Evolutionary conservation across 139 green algal genomes (phyloP), one percentile per base, ranked within the genome.

Genomic region (Ostreobium quekettii): DNA sequence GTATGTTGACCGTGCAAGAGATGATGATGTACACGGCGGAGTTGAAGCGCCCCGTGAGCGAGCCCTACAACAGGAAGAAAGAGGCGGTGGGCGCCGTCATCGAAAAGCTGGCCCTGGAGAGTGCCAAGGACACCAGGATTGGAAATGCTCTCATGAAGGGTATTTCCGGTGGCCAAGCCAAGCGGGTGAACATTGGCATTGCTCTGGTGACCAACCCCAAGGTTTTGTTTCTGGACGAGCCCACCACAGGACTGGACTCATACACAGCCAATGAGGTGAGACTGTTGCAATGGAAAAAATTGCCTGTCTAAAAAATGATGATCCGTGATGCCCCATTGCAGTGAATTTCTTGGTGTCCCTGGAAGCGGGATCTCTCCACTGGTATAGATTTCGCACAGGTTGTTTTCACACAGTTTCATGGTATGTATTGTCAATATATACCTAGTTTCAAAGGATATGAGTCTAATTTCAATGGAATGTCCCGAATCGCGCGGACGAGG

Each of bases 1-100:
- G 47, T 24, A 86, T 76, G 46, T 73, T 91, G 35, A 91, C 83
- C 1, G 76, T 84, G 49, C n/a, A 69, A 36, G 80, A 91, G 73
- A 90, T 90, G 85, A 71, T 94, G 36, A 30, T 85, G 74, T 94
- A 94, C 79, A 93, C 83, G 2, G 81, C 81, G 1, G 83, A 90
- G 60, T 53, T 90, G 4, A 83, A 78, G 47, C 67, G 78, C n/a
- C 71, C 77, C 0, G 35, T 61, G 1, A 36, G 4, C 6, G 75
- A 86, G 78, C 63, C 78, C 0, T 49, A 72, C 4, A 57, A 66
- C 2, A 15, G 28, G 31, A 83, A 91, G 76, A 49, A 64, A 22
- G 70, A 28, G 29, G 78, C 66, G 2, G 86, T 93, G 53, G 80
- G 85, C 0, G 67, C 74, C 28, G 33, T 80, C 38, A 67, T 88